Base-by-base conservation (phyloP, 164 flowering plant species). In the Pachysandra terminalis region DNA sequence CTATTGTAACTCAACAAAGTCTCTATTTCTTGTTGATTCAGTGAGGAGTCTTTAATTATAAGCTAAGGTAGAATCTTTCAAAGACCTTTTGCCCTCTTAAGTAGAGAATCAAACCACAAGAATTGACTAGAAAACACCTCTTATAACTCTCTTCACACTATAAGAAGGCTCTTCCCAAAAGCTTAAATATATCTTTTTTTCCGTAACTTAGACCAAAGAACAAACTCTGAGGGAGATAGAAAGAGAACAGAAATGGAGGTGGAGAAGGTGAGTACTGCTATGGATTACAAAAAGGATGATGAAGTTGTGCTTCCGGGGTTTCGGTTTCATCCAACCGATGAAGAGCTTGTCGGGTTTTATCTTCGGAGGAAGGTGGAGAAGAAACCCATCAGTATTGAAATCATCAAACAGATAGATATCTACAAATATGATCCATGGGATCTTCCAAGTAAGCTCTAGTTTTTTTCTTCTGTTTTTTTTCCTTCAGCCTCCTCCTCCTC, bases 381-480 rank as follows among this genome's bases (percentile, higher is more conserved):
- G 82, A 88, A 76, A 71, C 81, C 81, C 1, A 53, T 83, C 61
- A 71, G 69, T 60, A 80, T 88, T 9, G 96, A 87, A 48, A 79
- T 91, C 77, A 91, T 91, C 80, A 82, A 82, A 61, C 84, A 87
- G 71, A 79, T 88, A 27, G 96, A 91, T 66, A 82, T 91, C 78
- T 91, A 90, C 79, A 91, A 91, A 61, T 82, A 79, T 61, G 88
- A 91, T 64, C 97, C 97, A 0, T 91, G 97, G 97, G 97, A 91
- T 84, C 93, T 91, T 71, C 91, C 97, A 79, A 88, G 97, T 91
- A 90, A 64, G 95, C 65, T 54, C 9, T 19, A 9, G 41, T n/a
- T n/a, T n/a, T n/a, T n/a, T n/a, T n/a, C n/a, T n/a, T n/a, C n/a
- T 49, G 9, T 5, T n/a, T n/a, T 21, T 10, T 16, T 26, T 45